Evolutionary conservation across 306 rosid species (phyloP).

Genomic region (Malus sieversii): DNA sequence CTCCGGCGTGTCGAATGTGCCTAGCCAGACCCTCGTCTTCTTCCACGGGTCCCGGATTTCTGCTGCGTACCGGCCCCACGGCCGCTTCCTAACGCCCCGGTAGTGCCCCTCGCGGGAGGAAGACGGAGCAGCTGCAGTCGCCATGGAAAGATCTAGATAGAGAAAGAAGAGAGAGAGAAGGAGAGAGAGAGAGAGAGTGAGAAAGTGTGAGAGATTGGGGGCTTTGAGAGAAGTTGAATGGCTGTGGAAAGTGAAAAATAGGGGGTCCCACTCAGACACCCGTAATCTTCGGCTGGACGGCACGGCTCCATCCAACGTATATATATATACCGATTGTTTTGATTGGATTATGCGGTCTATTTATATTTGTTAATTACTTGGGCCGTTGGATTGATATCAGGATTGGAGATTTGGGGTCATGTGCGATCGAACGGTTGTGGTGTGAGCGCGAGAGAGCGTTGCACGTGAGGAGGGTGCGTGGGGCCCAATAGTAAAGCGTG

Average conservation of each 20-base stretch:
- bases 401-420: neutral
- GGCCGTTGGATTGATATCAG: conserved; percentile 27
- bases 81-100: conserved; percentile 89
- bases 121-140: conserved; percentile 29
- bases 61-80: conserved; percentile 98
- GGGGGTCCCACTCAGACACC: conserved; percentile 72
- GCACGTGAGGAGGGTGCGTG: conserved; percentile 9
- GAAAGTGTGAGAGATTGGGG: neutral
- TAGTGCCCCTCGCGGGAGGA: conserved; percentile 61
- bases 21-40: conserved; percentile 92
- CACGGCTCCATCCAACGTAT: conserved; percentile 16
- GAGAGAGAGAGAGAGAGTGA: neutral
- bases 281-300: conserved; percentile 92
- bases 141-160: conserved; percentile 22
- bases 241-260: neutral
- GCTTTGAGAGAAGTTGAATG: neutral
- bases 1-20: conserved; percentile 92
- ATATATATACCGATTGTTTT: neutral
- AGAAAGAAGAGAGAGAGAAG: neutral
- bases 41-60: conserved; percentile 98
- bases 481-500: conserved; percentile 23
- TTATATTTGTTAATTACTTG: neutral
- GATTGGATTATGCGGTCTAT: neutral
- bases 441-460: neutral
- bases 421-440: conserved; percentile 19